Base-by-base conservation (phyloP, 2,329 filamentous ascomycete species). In the Knufia petricola region DNA sequence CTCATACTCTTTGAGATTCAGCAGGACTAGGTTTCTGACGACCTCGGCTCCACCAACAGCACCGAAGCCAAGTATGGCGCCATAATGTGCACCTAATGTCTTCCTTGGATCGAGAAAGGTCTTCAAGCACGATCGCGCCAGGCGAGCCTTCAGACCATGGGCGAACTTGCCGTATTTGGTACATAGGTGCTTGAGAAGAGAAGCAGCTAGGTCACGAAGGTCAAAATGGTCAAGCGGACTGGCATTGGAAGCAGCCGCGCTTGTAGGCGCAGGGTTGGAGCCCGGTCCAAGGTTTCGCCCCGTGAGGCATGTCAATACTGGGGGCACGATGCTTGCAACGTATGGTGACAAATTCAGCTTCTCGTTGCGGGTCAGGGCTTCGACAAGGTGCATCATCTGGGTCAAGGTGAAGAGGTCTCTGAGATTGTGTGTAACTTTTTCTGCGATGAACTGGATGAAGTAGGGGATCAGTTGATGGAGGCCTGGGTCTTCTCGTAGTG, bases 381-480 rank as follows among this genome's bases (percentile, higher is more conserved):
- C 79, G 1, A 86, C 83, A 52, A 96, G 79, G 60, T 88, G 83
- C 84, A 98, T 90, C 79, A 94, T 92, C 64, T 94, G 87, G 17
- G 81, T 82, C 19, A 98, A 74, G 3, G 88, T 80, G 63, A 95
- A 95, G 2, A 89, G 77, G 64, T 94, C 86, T 67, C 94, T 89
- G 55, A 95, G 77, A 24, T 31, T 30, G 65, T 98, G 92, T 1
- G 92, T 96, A 44, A 98, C 87, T 66, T 95, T 92, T 64, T 95
- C 90, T 17, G 88, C 84, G 60, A 96, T 85, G 65, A 95, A 96
- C 64, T 94, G 88, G 51, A 95, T 84, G 60, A 96, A 95, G 68
- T 98, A 98, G 0, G 92, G 92, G 23, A 95, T 82, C 8, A 98
- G 79, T 67, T 98, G 92, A 64, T 98, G 92, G 32, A 96, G 78